A percentile compares a stretch with the other conserved stretches of the same genome.
Evolutionary conservation across 78 protist species (phyloP).

Genomic region (Dictyostelium capitatum): DNA sequence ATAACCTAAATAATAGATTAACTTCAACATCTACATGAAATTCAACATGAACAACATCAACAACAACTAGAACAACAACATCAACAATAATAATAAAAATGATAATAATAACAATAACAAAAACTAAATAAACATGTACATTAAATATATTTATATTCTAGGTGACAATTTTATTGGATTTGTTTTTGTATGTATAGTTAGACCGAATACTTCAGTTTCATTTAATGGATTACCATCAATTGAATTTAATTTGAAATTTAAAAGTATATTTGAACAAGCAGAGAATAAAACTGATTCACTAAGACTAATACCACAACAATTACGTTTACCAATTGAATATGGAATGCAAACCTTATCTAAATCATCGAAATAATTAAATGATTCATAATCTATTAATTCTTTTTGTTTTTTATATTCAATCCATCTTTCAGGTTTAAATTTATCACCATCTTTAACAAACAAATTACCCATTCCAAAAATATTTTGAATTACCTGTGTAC

Average conservation of each 20-base stretch:
- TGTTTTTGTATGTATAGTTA: conserved; percentile 33
- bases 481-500: background rate
- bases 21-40: too few species aligned
- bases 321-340: background rate
- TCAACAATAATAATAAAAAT: too few species aligned
- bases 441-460: background rate
- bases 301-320: background rate
- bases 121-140: too few species aligned
- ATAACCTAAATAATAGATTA: too few species aligned
- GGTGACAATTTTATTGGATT: background rate
- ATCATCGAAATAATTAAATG: background rate
- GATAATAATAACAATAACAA: too few species aligned
- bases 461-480: conserved; percentile 25
- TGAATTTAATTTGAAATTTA: background rate
- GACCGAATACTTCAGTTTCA: conserved; percentile 44
- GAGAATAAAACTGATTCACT: background rate
- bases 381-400: background rate
- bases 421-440: conserved; percentile 63
- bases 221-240: background rate
- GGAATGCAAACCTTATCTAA: conserved; percentile 14
- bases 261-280: conserved; percentile 12
- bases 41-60: too few species aligned
- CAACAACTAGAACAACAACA: too few species aligned
- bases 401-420: background rate
- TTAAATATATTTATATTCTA: background rate